A percentile compares a stretch with the other conserved stretches of the same genome.
Conservation (phyloP, 2,329 filamentous ascomycete species). For the Lasiodiplodia gonubiensis region DNA sequence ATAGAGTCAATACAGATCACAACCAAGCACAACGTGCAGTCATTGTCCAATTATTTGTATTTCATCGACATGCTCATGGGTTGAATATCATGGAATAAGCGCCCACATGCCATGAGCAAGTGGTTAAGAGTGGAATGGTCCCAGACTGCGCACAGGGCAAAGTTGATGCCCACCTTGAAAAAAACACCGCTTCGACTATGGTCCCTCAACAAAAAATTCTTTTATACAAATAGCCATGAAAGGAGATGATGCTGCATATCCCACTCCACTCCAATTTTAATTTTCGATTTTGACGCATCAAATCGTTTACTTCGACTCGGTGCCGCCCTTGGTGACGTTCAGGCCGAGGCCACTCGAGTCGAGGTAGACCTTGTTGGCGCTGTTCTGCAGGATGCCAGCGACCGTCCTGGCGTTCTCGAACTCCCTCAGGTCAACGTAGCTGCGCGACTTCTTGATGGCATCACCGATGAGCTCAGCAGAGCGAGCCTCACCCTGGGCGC, state of each 20-base stretch:
- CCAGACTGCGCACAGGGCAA: background rate
- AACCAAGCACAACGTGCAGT: slow-evolving; percentile 29
- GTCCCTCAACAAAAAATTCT: background rate
- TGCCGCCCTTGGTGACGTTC: slow-evolving; percentile 68
- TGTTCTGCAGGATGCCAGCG: slow-evolving; percentile 85
- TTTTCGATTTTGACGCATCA: background rate
- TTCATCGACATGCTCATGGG: background rate
- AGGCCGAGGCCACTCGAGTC: slow-evolving; percentile 89
- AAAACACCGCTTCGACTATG: slow-evolving; percentile 8
- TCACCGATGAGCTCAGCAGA: slow-evolving; percentile 98
- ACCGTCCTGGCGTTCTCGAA: slow-evolving; percentile 95
- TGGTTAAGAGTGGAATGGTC: slow-evolving; percentile 15
- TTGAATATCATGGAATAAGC: slow-evolving; percentile 18
- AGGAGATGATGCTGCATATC: slow-evolving; percentile 16
- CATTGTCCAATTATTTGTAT: background rate
- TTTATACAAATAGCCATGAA: slow-evolving; percentile 24
- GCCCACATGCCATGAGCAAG: slow-evolving; percentile 25
- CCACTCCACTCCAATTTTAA: background rate
- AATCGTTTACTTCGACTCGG: slow-evolving; percentile 37
- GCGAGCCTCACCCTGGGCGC: slow-evolving; percentile 97
- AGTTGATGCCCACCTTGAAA: background rate
- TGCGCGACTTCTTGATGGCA: slow-evolving; percentile 98
- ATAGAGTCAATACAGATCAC: too few relatives aligned
- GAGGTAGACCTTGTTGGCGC: slow-evolving; percentile 91
- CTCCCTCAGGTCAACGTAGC: slow-evolving; percentile 95